Evolutionary conservation across 2,329 filamentous ascomycete genomes (phyloP).

Genomic region (Macrophomina phaseolina): DNA sequence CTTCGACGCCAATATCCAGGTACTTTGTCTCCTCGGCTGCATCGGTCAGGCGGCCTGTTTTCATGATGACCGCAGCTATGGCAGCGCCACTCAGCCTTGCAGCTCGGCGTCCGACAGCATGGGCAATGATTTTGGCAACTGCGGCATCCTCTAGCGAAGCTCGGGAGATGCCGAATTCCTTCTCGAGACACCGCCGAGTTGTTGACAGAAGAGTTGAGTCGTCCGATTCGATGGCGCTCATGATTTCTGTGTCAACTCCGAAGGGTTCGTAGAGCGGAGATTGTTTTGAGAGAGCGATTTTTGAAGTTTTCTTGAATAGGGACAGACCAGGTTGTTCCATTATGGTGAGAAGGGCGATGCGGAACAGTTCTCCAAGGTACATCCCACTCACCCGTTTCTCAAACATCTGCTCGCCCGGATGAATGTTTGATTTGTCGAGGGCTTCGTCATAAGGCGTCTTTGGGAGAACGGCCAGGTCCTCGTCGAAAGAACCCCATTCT

Average conservation of each 20-base stretch:
- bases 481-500: conserved; percentile 97
- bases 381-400: conserved; percentile 98
- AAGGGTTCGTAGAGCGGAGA: conserved; percentile 77
- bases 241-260: conserved; percentile 88
- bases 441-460: conserved; percentile 68
- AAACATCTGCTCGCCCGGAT: conserved; percentile 72
- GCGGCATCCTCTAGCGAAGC: conserved; percentile 84
- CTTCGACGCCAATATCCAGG: conserved; percentile 92
- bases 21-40: conserved; percentile 62
- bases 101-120: conserved; percentile 85
- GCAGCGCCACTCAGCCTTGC: conserved; percentile 90
- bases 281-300: conserved; percentile 68
- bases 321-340: conserved; percentile 71
- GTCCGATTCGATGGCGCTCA: conserved; percentile 86
- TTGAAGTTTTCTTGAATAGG: conserved; percentile 69
- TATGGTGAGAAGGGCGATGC: conserved; percentile 75
- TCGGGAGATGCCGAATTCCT: conserved; percentile 74
- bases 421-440: conserved; percentile 52
- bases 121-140: conserved; percentile 81
- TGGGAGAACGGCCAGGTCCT: conserved; percentile 86
- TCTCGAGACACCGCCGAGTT: conserved; percentile 78
- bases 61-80: conserved; percentile 80
- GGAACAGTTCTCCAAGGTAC: conserved; percentile 94
- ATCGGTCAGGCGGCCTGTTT: conserved; percentile 70
- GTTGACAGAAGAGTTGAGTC: conserved; percentile 71